phyloP scores from a whole-genome alignment of 208 protist species.

The Crithidia fasciculata region DNA sequence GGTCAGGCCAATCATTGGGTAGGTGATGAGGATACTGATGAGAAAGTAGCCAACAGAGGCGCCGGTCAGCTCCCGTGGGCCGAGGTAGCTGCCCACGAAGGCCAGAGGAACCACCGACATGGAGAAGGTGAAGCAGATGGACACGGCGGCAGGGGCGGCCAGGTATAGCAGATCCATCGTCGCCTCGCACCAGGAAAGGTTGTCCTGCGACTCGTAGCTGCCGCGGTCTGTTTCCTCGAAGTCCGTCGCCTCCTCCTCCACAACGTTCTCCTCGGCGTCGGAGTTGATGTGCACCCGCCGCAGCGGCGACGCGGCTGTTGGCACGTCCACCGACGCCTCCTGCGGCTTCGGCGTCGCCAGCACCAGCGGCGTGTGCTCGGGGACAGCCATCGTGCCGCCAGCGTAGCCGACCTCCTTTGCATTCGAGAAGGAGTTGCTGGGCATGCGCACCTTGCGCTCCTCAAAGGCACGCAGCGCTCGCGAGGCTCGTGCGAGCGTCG shows the following conservation, averaged over 20 bases:
- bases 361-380: slow-evolving; percentile 44
- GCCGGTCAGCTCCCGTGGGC: slow-evolving; percentile 63
- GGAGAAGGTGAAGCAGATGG: slow-evolving; percentile 81
- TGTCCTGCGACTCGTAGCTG: slow-evolving; percentile 36
- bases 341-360: slow-evolving; percentile 21
- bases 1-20: slow-evolving; percentile 82
- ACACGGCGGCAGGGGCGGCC: slow-evolving; percentile 64
- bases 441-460: slow-evolving; percentile 47
- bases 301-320: neutral
- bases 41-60: slow-evolving; percentile 88
- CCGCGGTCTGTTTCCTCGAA: slow-evolving; percentile 41
- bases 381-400: slow-evolving; percentile 28
- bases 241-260: slow-evolving; percentile 18
- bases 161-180: slow-evolving; percentile 71
- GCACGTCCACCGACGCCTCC: neutral
- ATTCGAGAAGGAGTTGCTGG: slow-evolving; percentile 39
- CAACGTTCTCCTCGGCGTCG: slow-evolving; percentile 33
- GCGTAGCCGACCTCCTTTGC: slow-evolving; percentile 30
- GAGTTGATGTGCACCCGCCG: slow-evolving; percentile 48
- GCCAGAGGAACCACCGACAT: slow-evolving; percentile 78
- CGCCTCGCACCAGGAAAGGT: slow-evolving; percentile 43
- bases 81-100: slow-evolving; percentile 82
- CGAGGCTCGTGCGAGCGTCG: slow-evolving; percentile 47
- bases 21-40: slow-evolving; percentile 68
- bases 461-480: slow-evolving; percentile 49